Percentiles rank a stretch among this genome's conserved stretches.
Evolutionary conservation across 106 monocot species (phyloP).

Genomic region (Allium cepa): DNA sequence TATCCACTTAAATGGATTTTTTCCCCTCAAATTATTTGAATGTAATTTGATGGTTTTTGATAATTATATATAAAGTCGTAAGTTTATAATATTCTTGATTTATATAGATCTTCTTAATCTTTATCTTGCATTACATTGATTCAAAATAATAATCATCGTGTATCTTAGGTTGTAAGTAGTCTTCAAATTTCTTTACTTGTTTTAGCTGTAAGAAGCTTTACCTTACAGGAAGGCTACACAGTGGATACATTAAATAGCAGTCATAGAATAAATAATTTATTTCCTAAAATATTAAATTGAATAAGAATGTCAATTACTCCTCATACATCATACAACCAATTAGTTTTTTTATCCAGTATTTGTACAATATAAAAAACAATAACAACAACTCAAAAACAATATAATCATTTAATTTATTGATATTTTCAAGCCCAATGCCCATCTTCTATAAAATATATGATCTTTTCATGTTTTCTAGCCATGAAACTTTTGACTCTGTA

Average conservation of each 20-base stretch:
- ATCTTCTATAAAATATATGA: neutral
- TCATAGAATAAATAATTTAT: neutral
- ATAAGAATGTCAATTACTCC: neutral
- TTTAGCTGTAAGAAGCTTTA: neutral
- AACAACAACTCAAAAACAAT: neutral
- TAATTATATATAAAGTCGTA: neutral
- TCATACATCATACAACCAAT: neutral
- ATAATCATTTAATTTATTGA: neutral
- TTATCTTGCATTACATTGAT: neutral
- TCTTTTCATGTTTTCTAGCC: neutral
- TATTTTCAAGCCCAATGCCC: neutral
- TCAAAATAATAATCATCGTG: neutral
- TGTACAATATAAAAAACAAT: neutral
- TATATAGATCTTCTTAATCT: neutral
- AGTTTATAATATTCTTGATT: neutral
- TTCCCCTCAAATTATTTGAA: neutral
- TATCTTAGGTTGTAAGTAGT: neutral
- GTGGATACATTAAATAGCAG: too few relatives aligned
- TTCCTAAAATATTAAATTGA: neutral
- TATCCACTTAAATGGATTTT: neutral
- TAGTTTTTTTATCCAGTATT: neutral
- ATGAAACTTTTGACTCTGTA: too few relatives aligned
- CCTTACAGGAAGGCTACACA: too few relatives aligned
- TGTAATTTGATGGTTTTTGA: conserved; percentile 7
- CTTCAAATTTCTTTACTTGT: neutral